A percentile compares a stretch with the other conserved stretches of the same genome.
Conservation (phyloP, 228 moss, liverwort and hornwort genomes). For the Sphagnum fallax region DNA sequence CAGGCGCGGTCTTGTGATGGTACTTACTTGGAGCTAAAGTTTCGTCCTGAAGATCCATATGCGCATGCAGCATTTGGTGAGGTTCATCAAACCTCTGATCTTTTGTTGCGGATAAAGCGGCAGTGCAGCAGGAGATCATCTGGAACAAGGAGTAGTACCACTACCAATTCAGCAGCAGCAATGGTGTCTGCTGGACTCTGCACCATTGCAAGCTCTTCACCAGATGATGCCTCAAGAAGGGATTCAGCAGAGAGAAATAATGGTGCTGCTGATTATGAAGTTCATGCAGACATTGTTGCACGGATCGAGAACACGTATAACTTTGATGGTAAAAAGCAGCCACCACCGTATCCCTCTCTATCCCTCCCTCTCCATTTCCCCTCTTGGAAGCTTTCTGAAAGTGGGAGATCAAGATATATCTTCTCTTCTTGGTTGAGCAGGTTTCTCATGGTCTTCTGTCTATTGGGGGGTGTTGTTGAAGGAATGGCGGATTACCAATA, state of each 20-base stretch:
- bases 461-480: constrained; percentile 12
- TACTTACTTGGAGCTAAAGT: constrained; percentile 89
- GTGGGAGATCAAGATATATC: no score
- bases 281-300: constrained; percentile 70
- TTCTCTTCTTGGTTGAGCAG: no score
- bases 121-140: constrained; percentile 9
- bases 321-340: constrained; percentile 51
- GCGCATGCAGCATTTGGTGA: constrained; percentile 98
- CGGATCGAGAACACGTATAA: constrained; percentile 73
- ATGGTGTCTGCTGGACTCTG: neutral
- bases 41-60: constrained; percentile 88
- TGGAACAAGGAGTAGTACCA: neutral
- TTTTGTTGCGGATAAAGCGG: constrained; percentile 66
- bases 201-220: no score
- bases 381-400: neutral
- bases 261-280: constrained; percentile 31
- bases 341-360: neutral
- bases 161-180: neutral
- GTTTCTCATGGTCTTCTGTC: no score
- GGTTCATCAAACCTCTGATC: constrained; percentile 70
- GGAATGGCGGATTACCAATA: constrained; percentile 99
- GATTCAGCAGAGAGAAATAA: neutral
- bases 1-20: constrained; percentile 68
- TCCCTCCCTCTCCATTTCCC: neutral
- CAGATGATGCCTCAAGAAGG: neutral